phyloP scores from a whole-genome alignment of 768 basidiomycete species.

The Mycena albidolilacea region DNA sequence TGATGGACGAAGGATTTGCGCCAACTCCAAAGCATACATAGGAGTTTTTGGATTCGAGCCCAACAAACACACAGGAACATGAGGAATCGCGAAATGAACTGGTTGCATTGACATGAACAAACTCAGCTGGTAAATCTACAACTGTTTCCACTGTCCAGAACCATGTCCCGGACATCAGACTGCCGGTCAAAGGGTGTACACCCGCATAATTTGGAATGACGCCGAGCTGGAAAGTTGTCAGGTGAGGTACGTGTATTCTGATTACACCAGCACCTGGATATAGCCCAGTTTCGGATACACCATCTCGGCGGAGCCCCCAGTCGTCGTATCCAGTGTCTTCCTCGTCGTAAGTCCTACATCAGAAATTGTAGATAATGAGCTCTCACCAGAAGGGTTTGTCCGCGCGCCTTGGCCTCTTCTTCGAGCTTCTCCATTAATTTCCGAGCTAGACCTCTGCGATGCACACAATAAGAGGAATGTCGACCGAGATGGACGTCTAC shows the following conservation, averaged over 20 bases:
- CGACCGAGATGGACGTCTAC: neutral
- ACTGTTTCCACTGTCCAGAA: conserved; percentile 36
- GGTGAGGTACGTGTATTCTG: neutral
- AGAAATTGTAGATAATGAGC: neutral
- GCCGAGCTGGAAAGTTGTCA: conserved; percentile 14
- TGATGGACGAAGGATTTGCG: no score
- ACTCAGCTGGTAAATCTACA: conserved; percentile 7
- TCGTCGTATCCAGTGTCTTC: conserved; percentile 26
- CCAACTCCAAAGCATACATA: no score
- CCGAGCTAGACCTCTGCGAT: conserved; percentile 16
- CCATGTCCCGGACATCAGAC: conserved; percentile 23
- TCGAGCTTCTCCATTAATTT: conserved; percentile 32
- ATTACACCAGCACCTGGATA: conserved; percentile 9
- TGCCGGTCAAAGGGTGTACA: conserved; percentile 12
- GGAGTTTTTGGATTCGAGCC: no score
- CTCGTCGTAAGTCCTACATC: neutral
- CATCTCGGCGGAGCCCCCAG: conserved; percentile 26
- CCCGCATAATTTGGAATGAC: conserved; percentile 26
- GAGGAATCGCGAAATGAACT: no score
- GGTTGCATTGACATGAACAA: no score
- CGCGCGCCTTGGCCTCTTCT: conserved; percentile 11
- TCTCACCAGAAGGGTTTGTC: conserved; percentile 27
- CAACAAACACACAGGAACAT: no score
- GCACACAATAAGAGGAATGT: neutral
- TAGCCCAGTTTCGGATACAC: conserved; percentile 33